Evolutionary conservation across 331 rosid genomes (phyloP), one percentile per base, ranked within the genome.

Genomic region (Phaseolus coccineus): DNA sequence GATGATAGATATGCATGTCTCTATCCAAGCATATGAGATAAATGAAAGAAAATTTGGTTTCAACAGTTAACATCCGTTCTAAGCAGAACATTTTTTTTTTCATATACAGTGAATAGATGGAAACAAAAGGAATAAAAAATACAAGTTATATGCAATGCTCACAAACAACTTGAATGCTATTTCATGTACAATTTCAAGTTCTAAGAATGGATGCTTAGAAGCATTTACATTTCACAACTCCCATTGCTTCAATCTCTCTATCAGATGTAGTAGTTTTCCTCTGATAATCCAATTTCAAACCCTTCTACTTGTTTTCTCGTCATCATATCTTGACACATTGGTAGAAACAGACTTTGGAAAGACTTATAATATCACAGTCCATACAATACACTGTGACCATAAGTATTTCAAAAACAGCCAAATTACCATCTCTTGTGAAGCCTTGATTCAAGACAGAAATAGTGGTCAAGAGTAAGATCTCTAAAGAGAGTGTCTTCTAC

Each of bases 311-410:
- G 82, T 64, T 33, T 77, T 74, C 78, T 62, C 81, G 22, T 19
- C 22, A 19, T 90, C 82, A 86, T 63, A 78, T 94, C 94, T 56
- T 90, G 98, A 82, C 89, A 19, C 22, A 19, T 19, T 19, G 22
- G 22, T 19, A 19, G 22, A 19, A 19, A 19, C 22, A 19, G 22
- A 19, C 22, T 19, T 19, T 19, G 97, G 73, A 92, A 92, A 73
- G 96, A 83, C 74, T 94, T 74, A 74, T 85, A 90, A 79, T 91
- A 37, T 91, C 67, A 91, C 97, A 4, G 88, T 84, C 98, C 98
- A 93, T 55, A 91, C 92, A 19, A 4, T 31, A 35, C 15, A 89
- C 52, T 37, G 0, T 86, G 58, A 87, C 97, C 2, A 91, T 97
- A 0, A 91, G 87, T 61, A 91, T 75, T 62, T 88, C 91, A 31